phyloP scores from a whole-genome alignment of 2,329 filamentous ascomycete genomes.

The Hirsutella minnesotensis region DNA sequence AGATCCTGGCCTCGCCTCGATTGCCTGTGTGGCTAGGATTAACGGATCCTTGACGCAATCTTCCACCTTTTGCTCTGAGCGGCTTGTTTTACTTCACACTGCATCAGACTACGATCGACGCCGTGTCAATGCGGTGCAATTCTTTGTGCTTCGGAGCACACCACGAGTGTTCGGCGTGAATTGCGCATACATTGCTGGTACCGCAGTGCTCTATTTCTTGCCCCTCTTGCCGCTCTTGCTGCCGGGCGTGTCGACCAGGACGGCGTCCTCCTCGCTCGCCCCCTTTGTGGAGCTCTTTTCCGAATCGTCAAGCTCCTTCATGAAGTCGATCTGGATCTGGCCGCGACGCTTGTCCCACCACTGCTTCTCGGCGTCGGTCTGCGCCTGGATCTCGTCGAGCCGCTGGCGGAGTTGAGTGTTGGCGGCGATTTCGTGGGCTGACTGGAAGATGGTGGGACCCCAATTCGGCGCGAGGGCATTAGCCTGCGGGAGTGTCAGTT shows the following conservation, averaged over 20 bases:
- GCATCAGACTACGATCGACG: no score
- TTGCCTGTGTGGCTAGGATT: no score
- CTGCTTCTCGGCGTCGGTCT: slow-evolving; percentile 62
- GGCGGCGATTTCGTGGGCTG: slow-evolving; percentile 87
- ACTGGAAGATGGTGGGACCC: slow-evolving; percentile 94
- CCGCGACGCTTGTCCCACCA: slow-evolving; percentile 86
- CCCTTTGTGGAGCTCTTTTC: slow-evolving; percentile 31
- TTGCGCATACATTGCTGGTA: neutral
- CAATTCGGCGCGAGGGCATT: slow-evolving; percentile 81
- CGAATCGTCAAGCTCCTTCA: slow-evolving; percentile 70
- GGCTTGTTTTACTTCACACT: no score
- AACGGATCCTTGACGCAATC: no score
- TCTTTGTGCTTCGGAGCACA: no score
- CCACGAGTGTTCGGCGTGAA: no score
- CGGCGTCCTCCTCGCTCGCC: slow-evolving; percentile 35
- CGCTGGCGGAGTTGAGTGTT: slow-evolving; percentile 67
- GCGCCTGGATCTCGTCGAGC: slow-evolving; percentile 62
- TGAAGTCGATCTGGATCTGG: slow-evolving; percentile 62
- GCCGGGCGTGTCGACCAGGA: slow-evolving; percentile 57
- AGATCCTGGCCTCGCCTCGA: no score
- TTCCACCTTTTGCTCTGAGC: no score
- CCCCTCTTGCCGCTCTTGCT: slow-evolving; percentile 46
- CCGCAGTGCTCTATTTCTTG: slow-evolving; percentile 27
- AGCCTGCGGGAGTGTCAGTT: slow-evolving; percentile 42
- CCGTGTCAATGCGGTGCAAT: no score